Percentiles rank a stretch among this genome's conserved stretches.
phyloP scores from a whole-genome alignment of 2,329 filamentous ascomycete genomes.

The Aspergillus versicolor region DNA sequence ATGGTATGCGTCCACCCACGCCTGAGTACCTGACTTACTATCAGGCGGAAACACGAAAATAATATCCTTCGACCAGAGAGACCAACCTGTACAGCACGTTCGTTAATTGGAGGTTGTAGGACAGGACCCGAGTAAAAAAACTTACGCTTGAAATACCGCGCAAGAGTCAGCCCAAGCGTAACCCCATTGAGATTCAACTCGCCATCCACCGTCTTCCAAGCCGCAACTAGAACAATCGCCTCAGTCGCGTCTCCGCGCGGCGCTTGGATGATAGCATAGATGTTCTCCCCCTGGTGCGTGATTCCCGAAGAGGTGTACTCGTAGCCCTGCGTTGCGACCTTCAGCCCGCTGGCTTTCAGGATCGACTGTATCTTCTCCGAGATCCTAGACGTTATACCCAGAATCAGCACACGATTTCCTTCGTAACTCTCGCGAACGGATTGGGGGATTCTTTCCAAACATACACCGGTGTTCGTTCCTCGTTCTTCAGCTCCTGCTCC shows the following conservation, averaged over 20 bases:
- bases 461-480: slow-evolving; percentile 30
- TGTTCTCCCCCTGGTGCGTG: slow-evolving; percentile 76
- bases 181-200: slow-evolving; percentile 84
- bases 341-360: slow-evolving; percentile 75
- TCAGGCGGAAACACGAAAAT: slow-evolving; percentile 88
- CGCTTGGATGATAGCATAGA: slow-evolving; percentile 90
- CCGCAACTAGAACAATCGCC: slow-evolving; percentile 86
- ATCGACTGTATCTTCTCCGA: slow-evolving; percentile 74
- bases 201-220: slow-evolving; percentile 79
- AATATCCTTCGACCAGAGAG: slow-evolving; percentile 98
- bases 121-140: neutral
- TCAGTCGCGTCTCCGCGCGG: slow-evolving; percentile 95
- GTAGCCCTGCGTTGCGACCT: slow-evolving; percentile 85
- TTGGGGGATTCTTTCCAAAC: slow-evolving; percentile 6
- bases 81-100: slow-evolving; percentile 64
- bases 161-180: slow-evolving; percentile 78
- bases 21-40: slow-evolving; percentile 85
- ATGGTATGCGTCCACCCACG: slow-evolving; percentile 98
- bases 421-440: neutral
- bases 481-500: slow-evolving; percentile 12
- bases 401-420: slow-evolving; percentile 12
- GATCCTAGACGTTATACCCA: slow-evolving; percentile 35
- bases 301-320: slow-evolving; percentile 77
- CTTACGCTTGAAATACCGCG: slow-evolving; percentile 87
- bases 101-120: slow-evolving; percentile 13